A percentile compares a stretch with the other conserved stretches of the same genome.
Conservation (phyloP, 176 grass and related monocot genomes). For the Cymbopogon citratus region DNA sequence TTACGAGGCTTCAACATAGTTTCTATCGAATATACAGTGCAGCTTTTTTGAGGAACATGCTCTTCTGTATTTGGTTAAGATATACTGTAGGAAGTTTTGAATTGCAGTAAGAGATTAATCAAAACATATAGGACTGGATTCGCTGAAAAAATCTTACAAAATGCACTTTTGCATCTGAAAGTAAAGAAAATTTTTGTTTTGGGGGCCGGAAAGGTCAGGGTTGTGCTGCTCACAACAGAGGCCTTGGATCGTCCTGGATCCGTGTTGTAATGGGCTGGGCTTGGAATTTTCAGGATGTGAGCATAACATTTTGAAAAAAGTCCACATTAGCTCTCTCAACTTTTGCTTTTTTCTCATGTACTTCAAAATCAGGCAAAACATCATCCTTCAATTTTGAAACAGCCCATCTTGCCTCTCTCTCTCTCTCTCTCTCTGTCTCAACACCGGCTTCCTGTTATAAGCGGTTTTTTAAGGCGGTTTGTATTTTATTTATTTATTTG, state of each 20-base stretch:
- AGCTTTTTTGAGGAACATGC: neutral
- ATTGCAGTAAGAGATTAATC: neutral
- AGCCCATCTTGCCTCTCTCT: too few relatives aligned
- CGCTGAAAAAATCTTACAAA: neutral
- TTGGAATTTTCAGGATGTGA: neutral
- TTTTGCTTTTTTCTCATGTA: too few relatives aligned
- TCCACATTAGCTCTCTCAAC: too few relatives aligned
- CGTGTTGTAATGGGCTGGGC: neutral
- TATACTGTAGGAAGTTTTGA: neutral
- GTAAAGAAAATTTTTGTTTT: neutral
- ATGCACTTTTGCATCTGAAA: neutral
- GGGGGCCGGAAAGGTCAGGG: neutral
- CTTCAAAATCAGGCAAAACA: too few relatives aligned
- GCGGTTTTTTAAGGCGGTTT: too few relatives aligned
- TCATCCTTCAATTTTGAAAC: too few relatives aligned
- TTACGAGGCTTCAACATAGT: slow-evolving; percentile 7
- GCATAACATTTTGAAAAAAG: too few relatives aligned
- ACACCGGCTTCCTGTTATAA: too few relatives aligned
- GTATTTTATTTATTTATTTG: too few relatives aligned
- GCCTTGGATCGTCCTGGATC: neutral
- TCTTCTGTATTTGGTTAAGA: neutral
- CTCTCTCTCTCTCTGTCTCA: too few relatives aligned
- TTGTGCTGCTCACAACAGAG: neutral
- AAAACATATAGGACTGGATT: neutral
- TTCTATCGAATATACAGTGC: neutral